phyloP scores from a whole-genome alignment of 805 yeast genomes.

The Yarrowia divulgata region DNA sequence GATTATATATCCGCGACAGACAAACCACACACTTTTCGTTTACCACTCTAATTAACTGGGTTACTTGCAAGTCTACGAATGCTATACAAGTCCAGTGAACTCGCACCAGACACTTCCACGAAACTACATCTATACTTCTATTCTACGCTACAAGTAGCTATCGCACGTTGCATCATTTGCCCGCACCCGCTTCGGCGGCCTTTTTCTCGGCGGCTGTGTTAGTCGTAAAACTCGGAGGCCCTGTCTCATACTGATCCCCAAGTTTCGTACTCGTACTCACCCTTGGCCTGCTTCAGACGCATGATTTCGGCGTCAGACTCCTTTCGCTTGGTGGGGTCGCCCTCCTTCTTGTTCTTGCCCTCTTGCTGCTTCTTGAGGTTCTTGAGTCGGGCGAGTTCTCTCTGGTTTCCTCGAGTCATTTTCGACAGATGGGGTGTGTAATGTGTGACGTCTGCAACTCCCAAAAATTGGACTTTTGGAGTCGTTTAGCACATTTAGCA shows the following conservation, averaged over 20 bases:
- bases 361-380: slow-evolving; percentile 77
- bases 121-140: slow-evolving; percentile 14
- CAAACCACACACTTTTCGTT: background rate
- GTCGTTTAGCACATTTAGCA: background rate
- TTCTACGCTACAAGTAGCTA: slow-evolving; percentile 27
- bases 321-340: slow-evolving; percentile 85
- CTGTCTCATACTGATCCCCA: too few relatives aligned
- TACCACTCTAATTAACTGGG: background rate
- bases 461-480: background rate
- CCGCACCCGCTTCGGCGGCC: slow-evolving; percentile 40
- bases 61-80: background rate
- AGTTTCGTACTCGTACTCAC: slow-evolving; percentile 53
- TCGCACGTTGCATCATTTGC: slow-evolving; percentile 25
- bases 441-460: slow-evolving; percentile 9
- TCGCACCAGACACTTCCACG: background rate
- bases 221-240: background rate
- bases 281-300: slow-evolving; percentile 86
- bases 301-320: slow-evolving; percentile 90
- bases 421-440: slow-evolving; percentile 4
- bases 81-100: background rate
- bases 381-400: slow-evolving; percentile 92
- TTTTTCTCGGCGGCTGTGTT: slow-evolving; percentile 39
- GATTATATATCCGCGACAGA: too few relatives aligned
- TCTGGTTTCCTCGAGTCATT: slow-evolving; percentile 97
- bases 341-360: slow-evolving; percentile 71